Evolutionary conservation across 345 rosid genomes (phyloP), one percentile per base, ranked within the genome.

Genomic region (Populus davidiana): DNA sequence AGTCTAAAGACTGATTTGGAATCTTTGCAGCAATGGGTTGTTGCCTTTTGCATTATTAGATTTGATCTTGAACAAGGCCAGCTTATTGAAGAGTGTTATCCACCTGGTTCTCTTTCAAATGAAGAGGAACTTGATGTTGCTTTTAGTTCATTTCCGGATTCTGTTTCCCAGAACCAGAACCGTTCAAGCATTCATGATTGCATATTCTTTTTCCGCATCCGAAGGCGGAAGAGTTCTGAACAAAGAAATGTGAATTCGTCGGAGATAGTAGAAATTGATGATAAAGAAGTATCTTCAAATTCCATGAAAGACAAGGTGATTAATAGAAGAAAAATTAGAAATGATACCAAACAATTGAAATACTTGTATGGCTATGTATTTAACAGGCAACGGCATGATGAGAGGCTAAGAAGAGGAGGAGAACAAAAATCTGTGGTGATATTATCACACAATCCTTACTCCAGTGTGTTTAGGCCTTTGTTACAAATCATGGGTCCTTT

Each of bases 41-140:
- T 88, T 77, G 94, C 97, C 76, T 92, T 96, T 81, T 96, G 97
- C 82, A 77, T 86, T 77, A 87, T 93, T 86, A 90, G 97, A 77
- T 96, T 96, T 83, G 99, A 96, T 83, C 94, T 96, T 20, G 97
- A 96, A 78, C 97, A 90, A 79, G 99, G 99, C 16, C 98, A 96
- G 95, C 89, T 96, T 47, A 86, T 92, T 69, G 99, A 96, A 87
- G 94, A 88, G 81, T 92, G 97, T 84, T 92, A 91, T 71, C 99
- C 99, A 68, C 86, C 91, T 14, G 89, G 85, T 29, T 78, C 78
- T 69, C 91, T 93, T 69, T 72, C 93, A 2, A 91, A 86, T 50
- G 90, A 89, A 68, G 99, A 96, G 84, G 99, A 96, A 77, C 95
- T 96, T 16, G 95, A 93, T 82, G 89, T 96, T 54, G 97, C 98